Evolutionary conservation across 352 stramenopile genomes (phyloP).

Genomic region (Globisporangium alternatum): DNA sequence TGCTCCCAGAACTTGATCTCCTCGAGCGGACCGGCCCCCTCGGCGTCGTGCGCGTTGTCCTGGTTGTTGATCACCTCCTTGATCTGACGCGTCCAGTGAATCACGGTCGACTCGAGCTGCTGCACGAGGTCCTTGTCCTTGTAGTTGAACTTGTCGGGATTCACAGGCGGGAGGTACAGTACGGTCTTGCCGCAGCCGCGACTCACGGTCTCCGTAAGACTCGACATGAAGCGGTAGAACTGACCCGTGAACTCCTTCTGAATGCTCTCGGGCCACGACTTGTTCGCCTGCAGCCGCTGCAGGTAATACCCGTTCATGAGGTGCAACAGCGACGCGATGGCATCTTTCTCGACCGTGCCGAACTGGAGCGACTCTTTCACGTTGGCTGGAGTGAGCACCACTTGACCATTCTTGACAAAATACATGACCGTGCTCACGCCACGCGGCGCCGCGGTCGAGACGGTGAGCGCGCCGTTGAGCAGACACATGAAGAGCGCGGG

Average conservation of each 20-base stretch:
- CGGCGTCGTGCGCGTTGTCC: constrained; percentile 88
- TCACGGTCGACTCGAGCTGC: constrained; percentile 95
- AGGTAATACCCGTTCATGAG: constrained; percentile 85
- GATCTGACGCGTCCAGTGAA: constrained; percentile 97
- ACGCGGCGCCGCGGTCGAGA: constrained; percentile 60
- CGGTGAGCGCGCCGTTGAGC: constrained; percentile 39
- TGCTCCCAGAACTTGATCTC: constrained; percentile 96
- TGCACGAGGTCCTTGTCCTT: constrained; percentile 95
- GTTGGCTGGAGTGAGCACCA: constrained; percentile 56
- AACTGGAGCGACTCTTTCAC: constrained; percentile 66
- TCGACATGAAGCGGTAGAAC: constrained; percentile 95
- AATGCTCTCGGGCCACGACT: constrained; percentile 90
- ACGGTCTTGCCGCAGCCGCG: constrained; percentile 91
- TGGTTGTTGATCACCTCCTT: constrained; percentile 97
- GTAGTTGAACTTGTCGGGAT: constrained; percentile 79
- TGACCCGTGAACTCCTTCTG: constrained; percentile 93
- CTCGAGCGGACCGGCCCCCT: constrained; percentile 90
- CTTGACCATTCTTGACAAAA: constrained; percentile 87
- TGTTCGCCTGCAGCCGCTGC: constrained; percentile 76
- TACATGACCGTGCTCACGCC: constrained; percentile 66
- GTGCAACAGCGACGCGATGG: constrained; percentile 77
- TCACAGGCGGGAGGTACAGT: constrained; percentile 89
- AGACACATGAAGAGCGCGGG: constrained; percentile 69
- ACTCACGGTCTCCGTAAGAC: constrained; percentile 92
- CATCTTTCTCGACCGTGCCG: constrained; percentile 75